phyloP scores from a whole-genome alignment of 2,329 filamentous ascomycete species.

The Fusarium oxysporum region DNA sequence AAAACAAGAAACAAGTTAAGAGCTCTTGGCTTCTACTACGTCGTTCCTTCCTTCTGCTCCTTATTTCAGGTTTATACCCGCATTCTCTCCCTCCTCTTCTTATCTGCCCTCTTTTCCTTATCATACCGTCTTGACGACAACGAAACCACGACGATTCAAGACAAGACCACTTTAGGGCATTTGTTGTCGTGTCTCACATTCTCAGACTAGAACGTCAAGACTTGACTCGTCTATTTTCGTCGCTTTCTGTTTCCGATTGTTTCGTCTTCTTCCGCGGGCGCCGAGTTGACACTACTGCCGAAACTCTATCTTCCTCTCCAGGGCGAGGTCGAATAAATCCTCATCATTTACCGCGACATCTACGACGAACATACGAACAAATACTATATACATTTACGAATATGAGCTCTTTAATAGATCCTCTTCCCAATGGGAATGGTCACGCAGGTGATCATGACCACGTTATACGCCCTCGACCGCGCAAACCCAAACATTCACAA shows the following conservation, averaged over 20 bases:
- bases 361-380: background rate
- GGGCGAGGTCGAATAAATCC: slow-evolving; percentile 13
- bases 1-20: slow-evolving; percentile 24
- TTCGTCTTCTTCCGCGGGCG: slow-evolving; percentile 4
- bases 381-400: background rate
- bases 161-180: slow-evolving; percentile 3
- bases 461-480: slow-evolving; percentile 62
- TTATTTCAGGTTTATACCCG: background rate
- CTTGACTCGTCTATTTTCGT: slow-evolving; percentile 4
- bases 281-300: slow-evolving; percentile 1
- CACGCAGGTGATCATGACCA: slow-evolving; percentile 51
- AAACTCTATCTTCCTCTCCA: background rate
- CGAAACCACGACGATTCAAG: background rate
- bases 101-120: background rate
- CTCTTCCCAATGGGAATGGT: slow-evolving; percentile 45
- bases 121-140: slow-evolving; percentile 8
- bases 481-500: slow-evolving; percentile 62
- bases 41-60: slow-evolving; percentile 8
- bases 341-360: slow-evolving; percentile 15
- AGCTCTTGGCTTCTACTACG: slow-evolving; percentile 28
- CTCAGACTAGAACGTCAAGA: too few species aligned
- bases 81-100: background rate
- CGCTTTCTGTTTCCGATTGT: background rate
- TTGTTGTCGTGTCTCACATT: slow-evolving; percentile 16
- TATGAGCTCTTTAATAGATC: slow-evolving; percentile 49